A percentile compares a stretch with the other conserved stretches of the same genome.
Evolutionary conservation across 108 stramenopile species (phyloP).

Genomic region (Pseudonitzschia delicatissima): DNA sequence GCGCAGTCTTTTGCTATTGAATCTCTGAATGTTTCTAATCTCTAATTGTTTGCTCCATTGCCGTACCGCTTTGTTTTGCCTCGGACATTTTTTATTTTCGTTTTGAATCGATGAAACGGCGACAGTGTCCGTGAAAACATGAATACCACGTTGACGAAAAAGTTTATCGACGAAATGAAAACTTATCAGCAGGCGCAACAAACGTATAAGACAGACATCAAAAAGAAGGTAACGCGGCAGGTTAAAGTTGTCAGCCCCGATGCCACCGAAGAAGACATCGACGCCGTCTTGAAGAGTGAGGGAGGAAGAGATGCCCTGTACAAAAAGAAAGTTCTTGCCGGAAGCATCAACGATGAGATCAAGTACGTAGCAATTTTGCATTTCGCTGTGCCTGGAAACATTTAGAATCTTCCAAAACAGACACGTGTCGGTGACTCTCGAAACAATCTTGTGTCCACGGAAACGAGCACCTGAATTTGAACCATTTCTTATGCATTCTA

Average conservation of each 20-base stretch:
- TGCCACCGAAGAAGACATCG: slow-evolving; percentile 96
- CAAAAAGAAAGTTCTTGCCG: slow-evolving; percentile 79
- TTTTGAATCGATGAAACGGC: background rate
- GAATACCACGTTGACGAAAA: slow-evolving; percentile 89
- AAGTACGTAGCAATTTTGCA: slow-evolving; percentile 50
- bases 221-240: slow-evolving; percentile 92
- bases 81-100: slow-evolving; percentile 1
- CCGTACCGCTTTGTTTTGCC: background rate
- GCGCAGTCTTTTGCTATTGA: background rate
- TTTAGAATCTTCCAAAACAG: no score
- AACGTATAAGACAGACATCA: slow-evolving; percentile 95
- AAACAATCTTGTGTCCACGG: no score
- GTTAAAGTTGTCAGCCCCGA: slow-evolving; percentile 95
- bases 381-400: no score
- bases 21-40: background rate
- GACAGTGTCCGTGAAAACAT: slow-evolving; percentile 87
- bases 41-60: background rate
- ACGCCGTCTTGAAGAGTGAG: slow-evolving; percentile 89
- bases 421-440: no score
- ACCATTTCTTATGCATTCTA: background rate
- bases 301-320: slow-evolving; percentile 85
- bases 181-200: slow-evolving; percentile 93
- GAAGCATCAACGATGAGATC: slow-evolving; percentile 89
- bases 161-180: slow-evolving; percentile 98
- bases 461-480: background rate